Evolutionary conservation across 2,329 filamentous ascomycete species (phyloP).

Genomic region (Nemania sp.): DNA sequence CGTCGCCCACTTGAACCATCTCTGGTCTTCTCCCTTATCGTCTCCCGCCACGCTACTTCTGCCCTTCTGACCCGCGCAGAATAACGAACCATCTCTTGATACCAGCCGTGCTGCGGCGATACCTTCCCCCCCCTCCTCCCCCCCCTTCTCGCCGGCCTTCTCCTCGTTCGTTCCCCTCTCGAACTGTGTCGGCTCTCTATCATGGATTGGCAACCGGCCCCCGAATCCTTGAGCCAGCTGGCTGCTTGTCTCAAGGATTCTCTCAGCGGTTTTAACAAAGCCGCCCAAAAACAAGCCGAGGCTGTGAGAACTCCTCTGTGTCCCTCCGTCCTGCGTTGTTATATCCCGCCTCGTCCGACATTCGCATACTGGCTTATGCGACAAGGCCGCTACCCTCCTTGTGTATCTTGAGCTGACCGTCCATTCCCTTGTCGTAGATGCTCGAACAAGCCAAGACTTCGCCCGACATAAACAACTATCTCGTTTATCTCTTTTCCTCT

Average conservation of each 20-base stretch:
- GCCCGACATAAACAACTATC: conserved; percentile 96
- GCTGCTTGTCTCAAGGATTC: conserved; percentile 90
- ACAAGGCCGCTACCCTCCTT: background rate
- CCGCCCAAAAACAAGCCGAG: conserved; percentile 87
- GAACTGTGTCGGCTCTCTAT: conserved; percentile 37
- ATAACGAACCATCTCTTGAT: conserved; percentile 1
- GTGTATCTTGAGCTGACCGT: conserved; percentile 30
- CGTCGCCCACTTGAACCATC: conserved; percentile 8
- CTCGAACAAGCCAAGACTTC: conserved; percentile 85
- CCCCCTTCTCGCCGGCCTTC: background rate
- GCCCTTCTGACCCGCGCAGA: conserved; percentile 4
- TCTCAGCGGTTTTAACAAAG: conserved; percentile 79
- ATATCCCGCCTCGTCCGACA: background rate
- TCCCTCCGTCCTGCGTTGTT: conserved; percentile 21
- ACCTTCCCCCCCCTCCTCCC: background rate
- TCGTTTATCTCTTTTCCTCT: conserved; percentile 86
- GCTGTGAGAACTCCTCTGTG: conserved; percentile 60
- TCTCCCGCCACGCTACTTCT: background rate
- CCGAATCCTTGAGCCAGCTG: conserved; percentile 86
- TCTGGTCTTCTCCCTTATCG: background rate
- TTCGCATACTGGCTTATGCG: conserved; percentile 30
- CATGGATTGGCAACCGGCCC: conserved; percentile 93
- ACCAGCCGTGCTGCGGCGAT: conserved; percentile 1
- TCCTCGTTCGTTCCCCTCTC: background rate
- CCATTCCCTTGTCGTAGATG: conserved; percentile 65